Conservation (phyloP, 2,329 filamentous ascomycete genomes). For the Knoxdaviesia proteae region DNA sequence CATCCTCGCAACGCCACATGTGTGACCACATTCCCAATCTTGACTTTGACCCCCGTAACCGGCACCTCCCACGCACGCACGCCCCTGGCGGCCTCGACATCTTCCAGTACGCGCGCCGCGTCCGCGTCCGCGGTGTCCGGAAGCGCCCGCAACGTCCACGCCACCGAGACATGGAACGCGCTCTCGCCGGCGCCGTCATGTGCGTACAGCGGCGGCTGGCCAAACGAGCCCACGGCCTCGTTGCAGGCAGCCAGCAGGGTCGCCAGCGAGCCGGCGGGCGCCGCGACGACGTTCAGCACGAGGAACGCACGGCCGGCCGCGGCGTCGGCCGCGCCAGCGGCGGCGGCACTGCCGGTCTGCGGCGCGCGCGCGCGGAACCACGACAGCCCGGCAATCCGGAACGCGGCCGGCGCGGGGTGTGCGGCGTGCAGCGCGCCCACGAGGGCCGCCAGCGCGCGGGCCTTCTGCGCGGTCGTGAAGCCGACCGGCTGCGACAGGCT, state of each 20-base stretch:
- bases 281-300: slow-evolving; percentile 40
- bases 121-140: slow-evolving; percentile 9
- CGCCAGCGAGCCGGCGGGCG: slow-evolving; percentile 23
- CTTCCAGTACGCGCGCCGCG: slow-evolving; percentile 13
- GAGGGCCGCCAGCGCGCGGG: slow-evolving; percentile 41
- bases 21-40: slow-evolving; percentile 52
- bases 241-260: slow-evolving; percentile 49
- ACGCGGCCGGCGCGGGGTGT: slow-evolving; percentile 5
- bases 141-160: slow-evolving; percentile 48
- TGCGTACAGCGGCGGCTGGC: slow-evolving; percentile 52
- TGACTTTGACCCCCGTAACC: slow-evolving; percentile 46
- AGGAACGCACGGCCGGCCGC: slow-evolving; percentile 49
- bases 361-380: no score
- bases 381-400: slow-evolving; percentile 1
- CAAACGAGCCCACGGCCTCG: slow-evolving; percentile 31
- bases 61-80: slow-evolving; percentile 24
- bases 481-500: slow-evolving; percentile 70
- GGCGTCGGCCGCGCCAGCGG: no score
- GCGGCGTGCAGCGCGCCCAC: slow-evolving; percentile 15
- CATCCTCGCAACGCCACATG: slow-evolving; percentile 18
- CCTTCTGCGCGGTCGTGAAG: slow-evolving; percentile 51
- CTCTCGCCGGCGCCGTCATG: slow-evolving; percentile 11
- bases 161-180: slow-evolving; percentile 75
- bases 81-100: slow-evolving; percentile 4
- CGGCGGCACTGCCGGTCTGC: no score